These are phyloP conservation scores for Pythium phragmitis DNA, from an alignment of 352 stramenopile species.

Conservation along the genomic window DNA sequence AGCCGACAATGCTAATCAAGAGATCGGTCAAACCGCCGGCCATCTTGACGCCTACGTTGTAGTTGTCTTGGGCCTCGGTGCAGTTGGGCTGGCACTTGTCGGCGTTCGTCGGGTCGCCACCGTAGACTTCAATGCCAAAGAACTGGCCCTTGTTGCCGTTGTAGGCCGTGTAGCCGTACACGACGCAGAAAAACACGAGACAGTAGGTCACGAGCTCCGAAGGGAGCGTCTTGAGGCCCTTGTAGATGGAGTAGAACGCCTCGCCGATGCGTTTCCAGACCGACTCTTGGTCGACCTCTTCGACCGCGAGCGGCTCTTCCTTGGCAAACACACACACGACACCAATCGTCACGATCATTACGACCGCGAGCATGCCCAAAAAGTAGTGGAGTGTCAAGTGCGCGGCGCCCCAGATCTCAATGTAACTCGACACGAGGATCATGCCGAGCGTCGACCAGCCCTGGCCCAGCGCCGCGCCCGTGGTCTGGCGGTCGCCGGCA, in stretches of 20 bases:
- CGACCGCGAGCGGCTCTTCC: conserved; percentile 36
- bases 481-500: conserved; percentile 47
- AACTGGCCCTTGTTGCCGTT: conserved; percentile 58
- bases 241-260: conserved; percentile 19
- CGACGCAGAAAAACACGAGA: conserved; percentile 40
- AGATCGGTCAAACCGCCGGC: conserved; percentile 37
- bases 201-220: conserved; percentile 33
- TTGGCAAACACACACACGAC: conserved; percentile 31
- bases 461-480: conserved; percentile 38
- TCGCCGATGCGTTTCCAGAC: conserved; percentile 11
- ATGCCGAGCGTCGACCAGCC: conserved; percentile 46
- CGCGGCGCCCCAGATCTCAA: conserved; percentile 41
- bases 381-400: conserved; percentile 46
- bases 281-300: not conserved
- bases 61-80: conserved; percentile 33
- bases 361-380: conserved; percentile 42
- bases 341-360: conserved; percentile 33
- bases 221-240: conserved; percentile 36
- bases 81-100: conserved; percentile 24
- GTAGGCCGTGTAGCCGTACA: conserved; percentile 53
- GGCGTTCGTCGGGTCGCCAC: conserved; percentile 1
- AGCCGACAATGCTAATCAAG: conserved; percentile 35
- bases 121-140: conserved; percentile 36
- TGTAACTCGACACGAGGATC: conserved; percentile 48
- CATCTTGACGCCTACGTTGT: conserved; percentile 43